Percentiles rank a stretch among this genome's conserved stretches.
Evolutionary conservation across 768 basidiomycete species (phyloP).

Genomic region (Mycena leptocephala): DNA sequence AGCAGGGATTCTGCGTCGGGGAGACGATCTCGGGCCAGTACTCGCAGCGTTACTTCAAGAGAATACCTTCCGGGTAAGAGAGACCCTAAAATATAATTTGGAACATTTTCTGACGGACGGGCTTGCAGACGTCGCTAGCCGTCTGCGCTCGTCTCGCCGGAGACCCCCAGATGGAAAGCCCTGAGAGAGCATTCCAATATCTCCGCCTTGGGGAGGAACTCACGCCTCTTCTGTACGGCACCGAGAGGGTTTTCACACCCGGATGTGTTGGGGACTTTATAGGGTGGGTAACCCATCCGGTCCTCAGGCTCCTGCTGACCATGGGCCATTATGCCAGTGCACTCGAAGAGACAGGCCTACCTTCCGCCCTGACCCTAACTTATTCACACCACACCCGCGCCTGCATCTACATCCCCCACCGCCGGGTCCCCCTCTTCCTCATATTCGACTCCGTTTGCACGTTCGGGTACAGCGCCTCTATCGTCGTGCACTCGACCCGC

Average conservation of each 20-base stretch:
- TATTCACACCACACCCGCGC: background rate
- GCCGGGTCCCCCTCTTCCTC: background rate
- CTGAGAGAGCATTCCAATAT: background rate
- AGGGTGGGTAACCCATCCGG: background rate
- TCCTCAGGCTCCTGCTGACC: background rate
- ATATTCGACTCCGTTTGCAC: background rate
- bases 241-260: background rate
- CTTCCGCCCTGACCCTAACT: background rate
- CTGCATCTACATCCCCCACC: background rate
- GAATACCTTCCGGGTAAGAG: background rate
- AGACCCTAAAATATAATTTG: background rate
- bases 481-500: background rate
- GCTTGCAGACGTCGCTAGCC: background rate
- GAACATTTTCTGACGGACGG: background rate
- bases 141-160: background rate
- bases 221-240: background rate
- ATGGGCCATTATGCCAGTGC: background rate
- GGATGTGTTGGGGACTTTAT: background rate
- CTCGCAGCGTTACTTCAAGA: background rate
- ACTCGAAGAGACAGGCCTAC: background rate
- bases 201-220: background rate
- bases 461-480: background rate
- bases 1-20: background rate
- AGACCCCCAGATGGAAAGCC: background rate
- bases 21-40: background rate